Percentiles rank a stretch among this genome's conserved stretches.
These are phyloP conservation scores for Kuraishia capsulata DNA, from an alignment of 805 yeast genomes.

Conservation along the genomic window DNA sequence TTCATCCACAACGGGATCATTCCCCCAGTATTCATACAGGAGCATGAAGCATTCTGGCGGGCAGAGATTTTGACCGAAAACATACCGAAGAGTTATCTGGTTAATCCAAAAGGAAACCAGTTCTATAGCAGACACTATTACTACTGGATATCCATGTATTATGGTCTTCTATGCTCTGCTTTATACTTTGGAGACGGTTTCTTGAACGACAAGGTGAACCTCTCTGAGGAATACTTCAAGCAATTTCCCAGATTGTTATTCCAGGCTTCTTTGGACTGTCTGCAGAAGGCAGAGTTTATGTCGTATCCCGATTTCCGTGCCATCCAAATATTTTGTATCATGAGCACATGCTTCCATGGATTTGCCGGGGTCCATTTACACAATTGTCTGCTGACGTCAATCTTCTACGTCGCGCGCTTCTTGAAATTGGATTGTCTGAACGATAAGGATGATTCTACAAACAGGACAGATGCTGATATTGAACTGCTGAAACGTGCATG, in stretches of 20 bases:
- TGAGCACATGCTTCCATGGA: conserved; percentile 18
- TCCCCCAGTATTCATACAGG: conserved; percentile 55
- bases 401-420: conserved; percentile 16
- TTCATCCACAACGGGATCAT: conserved; percentile 40
- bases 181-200: conserved; percentile 16
- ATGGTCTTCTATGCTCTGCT: conserved; percentile 20
- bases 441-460: neutral
- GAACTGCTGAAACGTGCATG: neutral
- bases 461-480: neutral
- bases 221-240: conserved; percentile 16
- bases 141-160: conserved; percentile 20
- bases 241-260: conserved; percentile 18
- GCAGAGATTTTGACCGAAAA: neutral
- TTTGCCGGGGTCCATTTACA: conserved; percentile 21
- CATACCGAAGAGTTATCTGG: neutral
- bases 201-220: conserved; percentile 10
- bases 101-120: conserved; percentile 7
- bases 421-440: conserved; percentile 14
- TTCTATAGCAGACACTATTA: conserved; percentile 13
- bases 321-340: conserved; percentile 17
- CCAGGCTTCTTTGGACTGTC: conserved; percentile 21
- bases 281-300: conserved; percentile 22
- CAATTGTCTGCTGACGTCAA: conserved; percentile 12
- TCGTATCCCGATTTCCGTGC: conserved; percentile 17
- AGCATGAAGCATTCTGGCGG: conserved; percentile 36